Evolutionary conservation across 2,329 filamentous ascomycete species (phyloP).

Genomic region (Zymoseptoria pseudotritici): DNA sequence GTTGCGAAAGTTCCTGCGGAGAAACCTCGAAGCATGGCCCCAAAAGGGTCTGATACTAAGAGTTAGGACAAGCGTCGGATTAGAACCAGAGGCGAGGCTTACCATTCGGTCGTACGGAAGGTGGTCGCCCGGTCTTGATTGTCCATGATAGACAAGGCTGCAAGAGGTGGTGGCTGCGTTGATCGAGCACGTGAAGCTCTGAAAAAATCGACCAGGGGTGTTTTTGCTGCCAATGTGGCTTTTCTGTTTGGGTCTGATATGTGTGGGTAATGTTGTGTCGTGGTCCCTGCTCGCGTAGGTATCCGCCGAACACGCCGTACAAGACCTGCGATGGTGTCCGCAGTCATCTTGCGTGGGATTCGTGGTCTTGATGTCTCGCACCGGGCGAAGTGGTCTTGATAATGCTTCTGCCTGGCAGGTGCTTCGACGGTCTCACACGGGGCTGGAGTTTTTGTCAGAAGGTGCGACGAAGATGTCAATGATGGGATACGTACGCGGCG

Average conservation of each 20-base stretch:
- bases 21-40: neutral
- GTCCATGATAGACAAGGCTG: neutral
- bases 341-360: neutral
- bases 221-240: neutral
- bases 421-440: neutral
- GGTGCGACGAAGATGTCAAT: neutral
- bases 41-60: neutral
- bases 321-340: no score
- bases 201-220: neutral
- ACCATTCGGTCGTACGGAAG: neutral
- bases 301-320: neutral
- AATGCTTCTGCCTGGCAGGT: neutral
- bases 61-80: neutral
- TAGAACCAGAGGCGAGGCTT: neutral
- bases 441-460: neutral
- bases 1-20: neutral
- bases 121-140: neutral
- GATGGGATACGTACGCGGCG: neutral
- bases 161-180: neutral
- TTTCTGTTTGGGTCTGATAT: neutral
- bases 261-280: neutral
- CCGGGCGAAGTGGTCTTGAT: neutral
- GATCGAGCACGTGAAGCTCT: neutral
- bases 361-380: neutral
- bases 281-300: neutral